Evolutionary conservation across 371 early-diverging fungal genomes (phyloP), one percentile per base, ranked within the genome.

Genomic region (Saksenaea oblongispora): DNA sequence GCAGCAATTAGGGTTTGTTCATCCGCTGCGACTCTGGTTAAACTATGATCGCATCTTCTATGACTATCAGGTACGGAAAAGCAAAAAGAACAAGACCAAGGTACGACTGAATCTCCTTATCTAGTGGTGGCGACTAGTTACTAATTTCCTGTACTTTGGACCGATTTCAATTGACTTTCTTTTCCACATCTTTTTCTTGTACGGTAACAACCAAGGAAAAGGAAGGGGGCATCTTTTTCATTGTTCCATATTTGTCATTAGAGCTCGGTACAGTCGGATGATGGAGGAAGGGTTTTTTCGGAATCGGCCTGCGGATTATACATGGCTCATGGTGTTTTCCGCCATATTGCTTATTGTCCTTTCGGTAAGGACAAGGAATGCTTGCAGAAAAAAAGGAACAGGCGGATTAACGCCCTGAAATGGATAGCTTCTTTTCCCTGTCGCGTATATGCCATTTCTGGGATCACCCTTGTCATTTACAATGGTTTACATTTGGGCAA

Each of bases 141-240:
- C 97, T 7, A 91, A 90, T 51, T 97, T 96, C 68, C 72, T 97
- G 58, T 98, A 93, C 69, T 93, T 95, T 83, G 98, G 98, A 8
- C 78, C 82, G 31, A 77, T 98, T 53, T 90, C 91, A 0, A 71
- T 98, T 34, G 96, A 97, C 71, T 95, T 94, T 67, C 62, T 95
- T 22, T 95, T 97, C 74, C 95, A 97, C 76, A 88, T 97, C 86
- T 98, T 93, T 73, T 96, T 96, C 71, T 68, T 97, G 94, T 93
- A 88, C 81, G 87, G 72, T 61, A 18, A 42, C 1, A 58, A 3
- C 9, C 27, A 44, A 47, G 0, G 24, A 47, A 47, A 0, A 47
- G 9, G 22, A 18, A 0, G 22, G 0, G 10, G 22, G 5, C 28
- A n/a, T 18, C 56, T 58, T 37, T 58, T 56, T 51, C 15, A 54